Base-by-base conservation (phyloP, 2,329 filamentous ascomycete species). In the Chrysosporium queenslandicum region DNA sequence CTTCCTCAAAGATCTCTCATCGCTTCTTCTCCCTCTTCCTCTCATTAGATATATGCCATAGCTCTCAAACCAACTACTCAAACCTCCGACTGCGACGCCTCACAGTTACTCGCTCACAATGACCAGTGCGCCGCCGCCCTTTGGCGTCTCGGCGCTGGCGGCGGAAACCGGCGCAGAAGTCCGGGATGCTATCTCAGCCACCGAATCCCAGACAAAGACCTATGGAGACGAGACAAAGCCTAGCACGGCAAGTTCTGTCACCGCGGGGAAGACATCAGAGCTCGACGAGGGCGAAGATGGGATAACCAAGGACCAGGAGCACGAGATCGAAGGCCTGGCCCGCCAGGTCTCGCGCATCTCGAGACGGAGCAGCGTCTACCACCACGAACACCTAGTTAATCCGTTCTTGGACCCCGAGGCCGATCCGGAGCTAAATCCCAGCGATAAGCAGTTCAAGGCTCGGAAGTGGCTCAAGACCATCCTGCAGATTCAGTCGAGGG, bases 401-500 rank as follows among this genome's bases (percentile, higher is more conserved):
- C 68, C 68, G 1, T 71, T 71, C 47, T 58, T 68, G 11, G 56
- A 68, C 37, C 49, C 63, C 5, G 61, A 64, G 8, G 56, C 58
- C 4, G 61, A 70, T 40, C 65, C 68, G 0, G 61, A 66, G 39
- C 60, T 78, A 36, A 73, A 78, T 52, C 76, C 76, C 1, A 58
- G 58, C 36, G 69, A 66, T 36, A 60, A 66, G 11, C 66, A 71
- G 20, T 77, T 77, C 61, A 68, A 69, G 42, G 64, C 72, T 4
- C 68, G 67, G 54, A 66, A 67, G 45, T 77, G 74, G 74, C 68
- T 71, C 56, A 72, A 71, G 58, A 69, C 71, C 41, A 60, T 77
- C 48, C 62, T 76, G 30, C 68, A 69, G 7, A 64, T 73, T 23
- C 68, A 68, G 16, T 62, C 60, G 16, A 59, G 64, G 18, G 64